phyloP scores from a whole-genome alignment of 129 eudicot species.

The Tagetes patula region DNA sequence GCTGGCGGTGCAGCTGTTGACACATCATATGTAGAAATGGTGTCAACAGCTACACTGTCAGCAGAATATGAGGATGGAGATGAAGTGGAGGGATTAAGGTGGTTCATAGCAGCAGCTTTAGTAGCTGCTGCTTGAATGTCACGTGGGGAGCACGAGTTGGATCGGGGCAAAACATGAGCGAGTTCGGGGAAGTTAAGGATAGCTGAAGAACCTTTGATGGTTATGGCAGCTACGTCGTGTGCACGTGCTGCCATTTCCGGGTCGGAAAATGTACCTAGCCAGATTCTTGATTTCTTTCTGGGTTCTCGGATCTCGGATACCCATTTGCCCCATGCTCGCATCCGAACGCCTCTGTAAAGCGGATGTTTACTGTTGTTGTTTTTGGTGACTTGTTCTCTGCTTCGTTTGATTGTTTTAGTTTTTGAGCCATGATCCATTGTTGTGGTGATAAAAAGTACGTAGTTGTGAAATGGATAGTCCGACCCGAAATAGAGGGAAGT shows the following conservation, averaged over 20 bases:
- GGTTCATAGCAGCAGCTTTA: conserved; percentile 13
- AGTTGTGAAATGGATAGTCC: conserved; percentile 27
- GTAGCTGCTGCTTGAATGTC: conserved; percentile 4
- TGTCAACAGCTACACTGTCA: too few relatives aligned
- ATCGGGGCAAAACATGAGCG: not conserved
- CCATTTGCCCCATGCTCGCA: conserved; percentile 22
- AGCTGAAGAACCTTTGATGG: not conserved
- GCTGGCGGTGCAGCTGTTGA: not conserved
- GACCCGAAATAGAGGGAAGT: not conserved
- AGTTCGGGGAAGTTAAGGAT: conserved; percentile 7
- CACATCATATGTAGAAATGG: not conserved
- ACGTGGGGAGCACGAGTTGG: conserved; percentile 3
- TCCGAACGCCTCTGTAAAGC: conserved; percentile 14
- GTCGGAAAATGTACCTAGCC: not conserved
- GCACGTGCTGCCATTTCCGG: conserved; percentile 14
- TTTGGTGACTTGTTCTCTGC: not conserved
- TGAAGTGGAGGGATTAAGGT: not conserved
- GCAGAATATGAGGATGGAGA: too few relatives aligned
- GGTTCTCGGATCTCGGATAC: conserved; percentile 12
- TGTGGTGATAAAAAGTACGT: not conserved
- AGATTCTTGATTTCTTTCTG: not conserved
- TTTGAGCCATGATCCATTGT: not conserved
- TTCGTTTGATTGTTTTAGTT: conserved; percentile 16
- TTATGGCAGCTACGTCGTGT: conserved; percentile 4
- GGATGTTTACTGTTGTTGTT: conserved; percentile 15